Evolutionary conservation across 73 alveolate genomes (phyloP).

Genomic region (Tetrahymena borealis): DNA sequence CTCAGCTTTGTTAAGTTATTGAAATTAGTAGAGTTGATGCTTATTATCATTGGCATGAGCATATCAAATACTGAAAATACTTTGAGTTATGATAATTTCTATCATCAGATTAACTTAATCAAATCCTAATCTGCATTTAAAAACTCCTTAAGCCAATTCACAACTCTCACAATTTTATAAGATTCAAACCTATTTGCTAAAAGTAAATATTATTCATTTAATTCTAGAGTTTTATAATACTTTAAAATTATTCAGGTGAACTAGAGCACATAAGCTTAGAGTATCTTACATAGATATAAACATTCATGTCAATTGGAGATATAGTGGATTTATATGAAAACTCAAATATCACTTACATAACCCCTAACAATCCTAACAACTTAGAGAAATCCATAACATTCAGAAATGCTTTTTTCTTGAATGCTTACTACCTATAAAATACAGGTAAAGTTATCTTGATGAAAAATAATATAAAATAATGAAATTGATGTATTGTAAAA

Average conservation of each 20-base stretch:
- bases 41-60: not conserved
- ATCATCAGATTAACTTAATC: not conserved
- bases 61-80: not conserved
- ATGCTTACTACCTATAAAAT: not conserved
- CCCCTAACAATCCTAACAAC: not conserved
- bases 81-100: not conserved
- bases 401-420: not conserved
- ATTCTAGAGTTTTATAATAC: not conserved
- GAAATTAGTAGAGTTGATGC: not conserved
- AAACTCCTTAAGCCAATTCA: not conserved
- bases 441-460: not conserved
- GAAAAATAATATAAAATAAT: not conserved
- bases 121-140: not conserved
- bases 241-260: not conserved
- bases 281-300: not conserved
- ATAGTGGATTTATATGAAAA: not conserved
- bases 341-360: not conserved
- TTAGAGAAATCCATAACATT: not conserved
- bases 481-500: not conserved
- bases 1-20: not conserved
- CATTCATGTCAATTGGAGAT: not conserved
- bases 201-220: not conserved
- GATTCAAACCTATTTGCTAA: not conserved
- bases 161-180: not conserved
- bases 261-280: not conserved